Base-by-base conservation (phyloP, 129 eudicot species). In the Gnaphalium uliginosum region DNA sequence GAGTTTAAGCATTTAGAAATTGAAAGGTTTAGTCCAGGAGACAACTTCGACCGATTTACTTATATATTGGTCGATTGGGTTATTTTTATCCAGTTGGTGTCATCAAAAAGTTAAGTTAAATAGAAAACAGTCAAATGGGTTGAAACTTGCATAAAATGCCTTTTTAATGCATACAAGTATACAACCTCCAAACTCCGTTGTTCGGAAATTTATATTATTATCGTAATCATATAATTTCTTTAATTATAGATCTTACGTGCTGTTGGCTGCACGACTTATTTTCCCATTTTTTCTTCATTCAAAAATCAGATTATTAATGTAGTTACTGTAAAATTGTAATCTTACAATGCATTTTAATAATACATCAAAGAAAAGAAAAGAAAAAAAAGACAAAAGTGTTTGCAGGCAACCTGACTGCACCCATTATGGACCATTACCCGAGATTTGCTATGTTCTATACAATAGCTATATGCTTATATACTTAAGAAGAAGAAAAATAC, bases 401-500 rank as follows among this genome's bases (percentile, higher is more conserved):
- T 56, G 61, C 24, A 8, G 61, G 24, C 25, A 56, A 22, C 25
- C 24, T 22, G 24, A 56, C 26, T 22, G 9, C 25, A 43, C 61
- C 61, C 61, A 2, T n/a, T 56, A 18, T 21, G 10, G 23, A 53
- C 21, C 13, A 4, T n/a, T 53, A 53, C 22, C 60, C 10, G 8
- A 53, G 17, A 26, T 22, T 56, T 56, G 11, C 61, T 56, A 25
- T n/a, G 61, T 56, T 19, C 10, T 56, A 19, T 56, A 22, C 61
- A 56, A 11, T 56, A 56, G 61, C 11, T 18, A 56, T 56, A 56
- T 8, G 51, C 51, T 18, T 43, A 30, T 27, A 9, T 41, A 15
- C 32, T 43, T 71, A 33, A 22, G 50, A 51, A 53, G 67, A 56
- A 37, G 15, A 53, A 51, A 73, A 21, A 21, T 84, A 89, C 99